Conservation (phyloP, 2,329 filamentous ascomycete species). For the Claviceps spartinae region DNA sequence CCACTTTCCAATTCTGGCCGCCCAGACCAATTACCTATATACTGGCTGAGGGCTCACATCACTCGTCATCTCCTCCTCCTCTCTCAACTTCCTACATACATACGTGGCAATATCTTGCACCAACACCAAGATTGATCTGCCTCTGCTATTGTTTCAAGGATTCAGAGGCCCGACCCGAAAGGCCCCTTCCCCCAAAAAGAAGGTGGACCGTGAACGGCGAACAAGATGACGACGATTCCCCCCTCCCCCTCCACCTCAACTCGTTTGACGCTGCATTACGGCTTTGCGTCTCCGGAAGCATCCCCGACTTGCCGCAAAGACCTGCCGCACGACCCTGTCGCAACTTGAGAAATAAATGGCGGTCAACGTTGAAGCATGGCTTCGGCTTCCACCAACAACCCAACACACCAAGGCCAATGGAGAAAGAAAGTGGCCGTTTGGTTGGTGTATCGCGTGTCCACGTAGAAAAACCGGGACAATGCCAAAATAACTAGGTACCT, state of each 20-base stretch:
- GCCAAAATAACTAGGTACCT: background rate
- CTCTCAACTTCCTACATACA: background rate
- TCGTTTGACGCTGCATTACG: constrained; percentile 2
- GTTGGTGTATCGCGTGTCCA: constrained; percentile 6
- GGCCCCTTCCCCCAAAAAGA: background rate
- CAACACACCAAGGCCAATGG: background rate
- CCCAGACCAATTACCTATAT: background rate
- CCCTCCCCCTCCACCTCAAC: too few species aligned
- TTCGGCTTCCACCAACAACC: background rate
- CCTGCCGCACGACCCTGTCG: background rate
- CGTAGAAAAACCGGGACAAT: constrained; percentile 2
- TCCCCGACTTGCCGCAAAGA: constrained; percentile 4
- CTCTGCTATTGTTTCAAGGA: background rate
- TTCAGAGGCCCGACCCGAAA: constrained; percentile 2
- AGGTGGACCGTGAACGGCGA: too few species aligned
- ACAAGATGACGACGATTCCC: too few species aligned
- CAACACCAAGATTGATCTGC: background rate
- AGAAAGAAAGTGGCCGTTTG: background rate
- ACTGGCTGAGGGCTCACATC: background rate
- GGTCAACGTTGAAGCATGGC: constrained; percentile 3
- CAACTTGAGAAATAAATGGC: constrained; percentile 5
- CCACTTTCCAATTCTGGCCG: background rate
- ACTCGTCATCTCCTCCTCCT: background rate
- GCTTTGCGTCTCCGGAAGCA: constrained; percentile 3
- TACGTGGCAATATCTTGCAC: background rate